Percentiles rank a stretch among this genome's conserved stretches.
These are phyloP conservation scores for Dryas alaskensis DNA, from an alignment of 306 rosid genomes.

Conservation along the genomic window DNA sequence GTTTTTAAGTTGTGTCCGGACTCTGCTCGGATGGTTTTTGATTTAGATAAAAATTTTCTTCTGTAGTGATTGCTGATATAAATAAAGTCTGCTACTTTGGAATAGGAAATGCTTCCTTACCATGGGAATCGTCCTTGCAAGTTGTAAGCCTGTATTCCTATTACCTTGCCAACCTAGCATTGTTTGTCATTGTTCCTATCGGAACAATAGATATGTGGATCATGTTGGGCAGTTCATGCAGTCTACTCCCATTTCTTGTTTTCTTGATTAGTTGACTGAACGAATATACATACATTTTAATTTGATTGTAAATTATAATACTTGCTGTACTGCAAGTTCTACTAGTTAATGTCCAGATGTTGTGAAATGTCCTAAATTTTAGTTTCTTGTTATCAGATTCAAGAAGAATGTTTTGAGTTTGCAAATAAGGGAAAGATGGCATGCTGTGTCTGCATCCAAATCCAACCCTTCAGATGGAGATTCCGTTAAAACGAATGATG, in stretches of 20 bases:
- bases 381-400: slow-evolving; percentile 37
- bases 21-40: too few relatives aligned
- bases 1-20: too few relatives aligned
- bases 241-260: not conserved
- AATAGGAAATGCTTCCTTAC: not conserved
- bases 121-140: not conserved
- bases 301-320: not conserved
- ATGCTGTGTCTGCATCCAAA: slow-evolving; percentile 44
- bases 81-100: too few relatives aligned
- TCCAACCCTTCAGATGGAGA: slow-evolving; percentile 32
- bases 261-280: not conserved
- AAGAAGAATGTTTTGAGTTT: slow-evolving; percentile 25
- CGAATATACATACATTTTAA: not conserved
- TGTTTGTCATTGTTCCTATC: not conserved
- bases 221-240: not conserved
- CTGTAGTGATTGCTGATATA: too few relatives aligned
- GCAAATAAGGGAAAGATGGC: slow-evolving; percentile 31
- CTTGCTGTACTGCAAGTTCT: not conserved
- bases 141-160: not conserved
- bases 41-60: too few relatives aligned
- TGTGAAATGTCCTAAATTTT: not conserved
- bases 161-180: not conserved
- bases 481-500: slow-evolving; percentile 28
- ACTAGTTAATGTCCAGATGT: not conserved
- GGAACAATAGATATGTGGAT: not conserved